Conservation (phyloP, 768 basidiomycete genomes). For the Auricularia heimuer region DNA sequence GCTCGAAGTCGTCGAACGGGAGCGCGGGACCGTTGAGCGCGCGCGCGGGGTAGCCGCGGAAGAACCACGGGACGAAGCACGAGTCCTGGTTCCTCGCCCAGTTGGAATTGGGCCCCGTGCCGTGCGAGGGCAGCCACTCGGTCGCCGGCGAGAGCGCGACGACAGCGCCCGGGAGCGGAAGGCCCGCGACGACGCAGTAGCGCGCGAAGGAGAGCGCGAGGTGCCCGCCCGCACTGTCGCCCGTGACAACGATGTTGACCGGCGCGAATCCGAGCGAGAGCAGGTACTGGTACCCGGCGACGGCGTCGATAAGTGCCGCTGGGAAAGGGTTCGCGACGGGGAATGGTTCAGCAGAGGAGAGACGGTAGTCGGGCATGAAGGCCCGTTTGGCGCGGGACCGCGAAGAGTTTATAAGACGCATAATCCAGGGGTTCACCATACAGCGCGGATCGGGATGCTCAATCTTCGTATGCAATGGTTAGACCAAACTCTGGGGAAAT, state of each 20-base stretch:
- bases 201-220: conserved; percentile 54
- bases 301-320: conserved; percentile 59
- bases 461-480: background rate
- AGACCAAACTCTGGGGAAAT: background rate
- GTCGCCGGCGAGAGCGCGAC: conserved; percentile 48
- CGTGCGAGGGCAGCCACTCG: conserved; percentile 34
- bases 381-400: conserved; percentile 29
- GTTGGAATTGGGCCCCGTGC: background rate
- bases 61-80: background rate
- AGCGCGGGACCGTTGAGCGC: background rate
- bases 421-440: background rate
- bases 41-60: background rate
- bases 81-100: background rate
- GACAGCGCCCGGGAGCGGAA: conserved; percentile 34
- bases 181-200: conserved; percentile 45
- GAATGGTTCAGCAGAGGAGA: conserved; percentile 38
- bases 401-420: background rate
- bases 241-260: conserved; percentile 51
- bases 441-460: background rate
- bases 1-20: background rate
- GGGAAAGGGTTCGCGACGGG: conserved; percentile 53
- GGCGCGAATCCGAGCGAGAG: conserved; percentile 47
- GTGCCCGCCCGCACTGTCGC: conserved; percentile 75
- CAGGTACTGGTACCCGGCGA: conserved; percentile 67
- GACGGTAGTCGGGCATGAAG: conserved; percentile 64